Conservation (phyloP, 768 basidiomycete species). For the Mycena rosella region DNA sequence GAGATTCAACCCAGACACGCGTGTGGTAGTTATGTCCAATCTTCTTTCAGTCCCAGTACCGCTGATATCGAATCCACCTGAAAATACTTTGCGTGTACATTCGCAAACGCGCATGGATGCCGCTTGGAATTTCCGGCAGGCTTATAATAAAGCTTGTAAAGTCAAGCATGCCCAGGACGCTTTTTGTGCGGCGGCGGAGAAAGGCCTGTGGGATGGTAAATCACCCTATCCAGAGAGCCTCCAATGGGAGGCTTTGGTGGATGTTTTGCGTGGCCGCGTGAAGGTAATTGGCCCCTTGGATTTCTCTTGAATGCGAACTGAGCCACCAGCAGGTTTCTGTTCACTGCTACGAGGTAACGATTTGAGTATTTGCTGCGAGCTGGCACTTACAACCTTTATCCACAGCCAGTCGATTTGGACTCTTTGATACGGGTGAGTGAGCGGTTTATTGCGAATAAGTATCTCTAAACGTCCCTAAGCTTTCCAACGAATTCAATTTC, state of each 20-base stretch:
- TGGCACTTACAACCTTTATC: neutral
- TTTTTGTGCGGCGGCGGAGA: constrained; percentile 66
- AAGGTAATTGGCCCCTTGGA: constrained; percentile 61
- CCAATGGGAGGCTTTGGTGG: constrained; percentile 78
- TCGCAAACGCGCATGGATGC: constrained; percentile 68
- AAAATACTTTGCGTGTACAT: constrained; percentile 65
- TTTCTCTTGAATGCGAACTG: constrained; percentile 56
- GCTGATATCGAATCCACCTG: constrained; percentile 44
- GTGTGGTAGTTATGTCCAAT: constrained; percentile 60
- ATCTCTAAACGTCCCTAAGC: constrained; percentile 45
- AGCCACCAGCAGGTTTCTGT: constrained; percentile 58
- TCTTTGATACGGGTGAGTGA: constrained; percentile 68
- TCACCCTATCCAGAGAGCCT: constrained; percentile 75
- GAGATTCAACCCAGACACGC: constrained; percentile 65
- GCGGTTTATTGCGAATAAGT: constrained; percentile 32
- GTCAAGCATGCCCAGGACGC: constrained; percentile 75
- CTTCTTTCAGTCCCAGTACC: constrained; percentile 40
- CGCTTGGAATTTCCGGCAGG: constrained; percentile 75
- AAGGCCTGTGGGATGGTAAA: constrained; percentile 55
- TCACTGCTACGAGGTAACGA: constrained; percentile 58
- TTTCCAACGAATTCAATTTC: constrained; percentile 88
- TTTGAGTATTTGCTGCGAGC: neutral
- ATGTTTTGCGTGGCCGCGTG: constrained; percentile 78
- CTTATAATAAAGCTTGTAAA: constrained; percentile 75
- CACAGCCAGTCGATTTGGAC: constrained; percentile 75